A percentile compares a stretch with the other conserved stretches of the same genome.
These are phyloP conservation scores for Kodamaea sp. DNA, from an alignment of 1,139 yeast genomes.

Conservation along the genomic window DNA sequence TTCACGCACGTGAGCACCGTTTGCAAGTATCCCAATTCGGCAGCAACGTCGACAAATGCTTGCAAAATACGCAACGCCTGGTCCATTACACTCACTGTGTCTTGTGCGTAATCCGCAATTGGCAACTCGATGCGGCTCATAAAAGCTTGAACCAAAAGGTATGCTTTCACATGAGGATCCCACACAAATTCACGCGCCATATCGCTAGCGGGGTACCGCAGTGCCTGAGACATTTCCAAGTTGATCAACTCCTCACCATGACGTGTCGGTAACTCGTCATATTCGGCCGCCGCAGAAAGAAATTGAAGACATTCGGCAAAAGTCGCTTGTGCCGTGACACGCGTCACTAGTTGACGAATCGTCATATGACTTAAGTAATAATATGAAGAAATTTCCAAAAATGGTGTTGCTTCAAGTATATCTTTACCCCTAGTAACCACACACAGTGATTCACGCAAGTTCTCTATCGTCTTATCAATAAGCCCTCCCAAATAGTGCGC, in stretches of 20 bases:
- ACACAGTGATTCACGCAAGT: constrained; percentile 72
- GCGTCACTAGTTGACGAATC: constrained; percentile 60
- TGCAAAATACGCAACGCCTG: constrained; percentile 92
- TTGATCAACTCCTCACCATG: constrained; percentile 95
- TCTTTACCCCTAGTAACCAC: constrained; percentile 51
- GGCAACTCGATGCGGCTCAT: constrained; percentile 83
- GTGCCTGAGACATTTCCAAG: constrained; percentile 78
- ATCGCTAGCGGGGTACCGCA: constrained; percentile 74
- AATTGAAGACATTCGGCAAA: constrained; percentile 70
- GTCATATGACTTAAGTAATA: constrained; percentile 93
- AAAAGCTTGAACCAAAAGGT: constrained; percentile 79
- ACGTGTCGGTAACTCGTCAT: constrained; percentile 88
- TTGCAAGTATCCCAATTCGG: constrained; percentile 72
- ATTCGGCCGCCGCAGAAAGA: constrained; percentile 80
- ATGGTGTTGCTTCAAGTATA: constrained; percentile 66
- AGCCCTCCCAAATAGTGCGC: constrained; percentile 67
- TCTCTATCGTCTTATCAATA: constrained; percentile 66
- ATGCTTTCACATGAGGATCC: constrained; percentile 96
- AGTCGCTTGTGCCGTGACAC: constrained; percentile 46
- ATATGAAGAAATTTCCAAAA: constrained; percentile 80
- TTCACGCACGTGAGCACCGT: constrained; percentile 59
- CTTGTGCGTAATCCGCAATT: constrained; percentile 92
- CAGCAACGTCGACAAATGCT: constrained; percentile 85
- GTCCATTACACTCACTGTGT: constrained; percentile 87
- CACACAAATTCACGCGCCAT: constrained; percentile 69